Conservation (phyloP, 176 grass and related monocot species). For the Ampelocalamus luodianensis region DNA sequence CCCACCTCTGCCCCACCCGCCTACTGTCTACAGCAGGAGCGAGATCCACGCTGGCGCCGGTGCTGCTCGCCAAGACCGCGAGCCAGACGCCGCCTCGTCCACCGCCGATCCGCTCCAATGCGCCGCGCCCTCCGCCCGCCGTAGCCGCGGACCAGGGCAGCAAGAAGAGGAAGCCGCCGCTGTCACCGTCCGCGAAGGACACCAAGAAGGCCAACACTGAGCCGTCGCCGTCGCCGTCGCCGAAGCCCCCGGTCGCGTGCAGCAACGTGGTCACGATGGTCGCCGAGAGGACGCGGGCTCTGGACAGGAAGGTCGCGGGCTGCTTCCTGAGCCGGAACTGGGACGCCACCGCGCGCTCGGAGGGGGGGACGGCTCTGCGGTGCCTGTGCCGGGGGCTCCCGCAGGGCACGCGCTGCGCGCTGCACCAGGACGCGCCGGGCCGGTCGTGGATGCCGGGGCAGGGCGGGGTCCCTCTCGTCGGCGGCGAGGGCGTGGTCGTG, state of each 20-base stretch:
- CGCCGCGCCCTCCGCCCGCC: background rate
- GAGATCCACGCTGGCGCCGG: background rate
- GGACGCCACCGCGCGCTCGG: background rate
- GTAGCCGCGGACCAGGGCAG: background rate
- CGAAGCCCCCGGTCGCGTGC: background rate
- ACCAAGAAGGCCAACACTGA: background rate
- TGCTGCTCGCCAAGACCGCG: background rate
- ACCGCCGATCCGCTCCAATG: no score
- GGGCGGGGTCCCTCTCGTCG: background rate
- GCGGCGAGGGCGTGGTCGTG: background rate
- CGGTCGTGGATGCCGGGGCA: background rate
- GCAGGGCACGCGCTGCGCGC: background rate
- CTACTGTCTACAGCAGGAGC: background rate
- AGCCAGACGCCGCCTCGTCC: background rate
- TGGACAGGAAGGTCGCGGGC: background rate
- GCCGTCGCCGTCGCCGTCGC: no score
- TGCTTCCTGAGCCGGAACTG: background rate
- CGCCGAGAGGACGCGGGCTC: background rate
- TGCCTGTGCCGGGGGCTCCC: slow-evolving; percentile 22
- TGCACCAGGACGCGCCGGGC: background rate
- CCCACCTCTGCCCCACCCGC: no score
- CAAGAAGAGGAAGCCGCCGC: background rate
- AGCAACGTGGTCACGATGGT: background rate
- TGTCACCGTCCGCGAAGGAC: background rate
- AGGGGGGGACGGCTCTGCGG: background rate